Evolutionary conservation across 768 basidiomycete species (phyloP).

Genomic region (Lactarius sp.): DNA sequence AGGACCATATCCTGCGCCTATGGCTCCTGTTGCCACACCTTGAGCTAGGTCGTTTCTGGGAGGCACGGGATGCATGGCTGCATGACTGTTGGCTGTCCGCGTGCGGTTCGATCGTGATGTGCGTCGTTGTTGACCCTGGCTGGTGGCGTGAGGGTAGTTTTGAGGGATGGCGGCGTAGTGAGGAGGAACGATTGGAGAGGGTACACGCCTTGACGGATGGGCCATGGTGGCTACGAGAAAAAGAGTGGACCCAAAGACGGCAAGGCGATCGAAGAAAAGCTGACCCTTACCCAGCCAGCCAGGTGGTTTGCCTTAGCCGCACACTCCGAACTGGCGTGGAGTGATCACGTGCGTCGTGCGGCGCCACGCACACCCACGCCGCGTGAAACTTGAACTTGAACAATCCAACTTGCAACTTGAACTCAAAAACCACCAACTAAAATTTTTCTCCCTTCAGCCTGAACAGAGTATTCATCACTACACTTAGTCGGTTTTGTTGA

Average conservation of each 20-base stretch:
- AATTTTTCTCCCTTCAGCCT: no score
- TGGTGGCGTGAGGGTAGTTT: constrained; percentile 9
- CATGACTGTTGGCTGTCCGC: constrained; percentile 19
- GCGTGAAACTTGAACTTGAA: no score
- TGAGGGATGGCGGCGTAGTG: constrained; percentile 61
- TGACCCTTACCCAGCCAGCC: no score
- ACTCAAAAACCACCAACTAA: background rate
- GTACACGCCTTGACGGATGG: constrained; percentile 21
- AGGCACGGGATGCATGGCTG: constrained; percentile 24
- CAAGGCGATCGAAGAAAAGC: background rate
- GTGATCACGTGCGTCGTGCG: background rate
- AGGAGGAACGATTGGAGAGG: constrained; percentile 36
- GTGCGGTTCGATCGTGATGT: constrained; percentile 23
- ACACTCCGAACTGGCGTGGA: background rate
- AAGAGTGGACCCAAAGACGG: background rate
- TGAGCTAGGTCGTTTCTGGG: constrained; percentile 54
- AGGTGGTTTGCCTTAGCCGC: background rate
- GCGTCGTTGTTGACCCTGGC: constrained; percentile 19
- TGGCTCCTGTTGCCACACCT: constrained; percentile 74
- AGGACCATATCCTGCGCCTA: constrained; percentile 80
- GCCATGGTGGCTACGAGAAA: constrained; percentile 17
- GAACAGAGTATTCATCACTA: no score
- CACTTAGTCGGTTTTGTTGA: no score
- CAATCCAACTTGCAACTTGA: no score
- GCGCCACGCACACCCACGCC: background rate